Evolutionary conservation across 768 basidiomycete species (phyloP), one percentile per base, ranked within the genome.

Genomic region (Kwoniella dejecticola): DNA sequence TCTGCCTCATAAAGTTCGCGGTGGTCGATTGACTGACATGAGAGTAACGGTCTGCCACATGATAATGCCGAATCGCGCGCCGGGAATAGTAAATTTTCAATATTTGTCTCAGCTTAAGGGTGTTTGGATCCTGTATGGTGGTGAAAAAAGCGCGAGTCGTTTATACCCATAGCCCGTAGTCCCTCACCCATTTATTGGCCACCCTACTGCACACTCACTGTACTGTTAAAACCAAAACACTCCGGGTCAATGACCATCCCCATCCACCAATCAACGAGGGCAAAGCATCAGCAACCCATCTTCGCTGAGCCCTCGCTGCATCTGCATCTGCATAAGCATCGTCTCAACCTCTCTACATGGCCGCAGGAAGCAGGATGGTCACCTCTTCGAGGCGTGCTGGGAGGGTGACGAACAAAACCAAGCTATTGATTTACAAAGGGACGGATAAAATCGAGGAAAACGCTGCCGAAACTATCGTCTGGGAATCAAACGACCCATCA

Each of bases 401-500:
- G 44, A 63, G 75, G 54, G 68, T 76, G 50, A 76, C 71, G 60
- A 76, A 76, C 62, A 74, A 74, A 64, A 74, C 72, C 30, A 68
- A 67, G 52, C 56, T 76, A 30, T 36, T 69, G 46, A 68, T 76
- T 59, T 64, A 68, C 50, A 60, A 68, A 64, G 71, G 71, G 40
- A 62, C 66, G 26, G 69, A 72, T 50, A 68, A 67, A 50, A 62
- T 72, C 64, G 73, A 72, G 57, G 31, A 68, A 6, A 57, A 60
- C 19, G 59, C 66, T 21, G 70, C 71, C 48, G 73, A 72, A 58
- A 70, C 63, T 13, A 70, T 72, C 49, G 63, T 70, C 15, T 75
- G 70, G 73, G 71, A 70, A 62, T 59, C 38, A 45, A 63, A 68
- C 40, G 46, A 54, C n/a, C 33, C 56, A 15, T 33, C 49, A 23